Conservation (phyloP, 257 asterid species). For the Verbascum thapsus region DNA sequence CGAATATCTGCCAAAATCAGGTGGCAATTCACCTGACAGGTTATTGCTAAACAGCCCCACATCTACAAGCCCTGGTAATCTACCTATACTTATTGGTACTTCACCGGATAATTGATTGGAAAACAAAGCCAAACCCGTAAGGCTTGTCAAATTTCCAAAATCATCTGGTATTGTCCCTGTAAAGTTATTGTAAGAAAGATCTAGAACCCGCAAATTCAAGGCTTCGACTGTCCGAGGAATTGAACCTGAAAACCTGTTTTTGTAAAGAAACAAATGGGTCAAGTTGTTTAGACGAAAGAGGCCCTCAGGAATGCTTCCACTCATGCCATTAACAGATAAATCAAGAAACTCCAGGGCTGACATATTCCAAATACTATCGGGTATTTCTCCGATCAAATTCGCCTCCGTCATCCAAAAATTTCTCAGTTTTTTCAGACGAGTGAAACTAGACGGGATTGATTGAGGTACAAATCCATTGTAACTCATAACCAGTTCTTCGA, state of each 20-base stretch:
- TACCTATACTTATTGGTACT: constrained; percentile 60
- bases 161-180: constrained; percentile 68
- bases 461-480: constrained; percentile 55
- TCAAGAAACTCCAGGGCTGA: constrained; percentile 59
- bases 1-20: constrained; percentile 73
- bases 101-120: constrained; percentile 67
- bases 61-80: constrained; percentile 48
- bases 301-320: constrained; percentile 57
- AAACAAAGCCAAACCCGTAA: constrained; percentile 56
- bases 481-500: constrained; percentile 51
- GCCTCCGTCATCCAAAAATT: constrained; percentile 45
- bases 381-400: constrained; percentile 67
- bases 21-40: constrained; percentile 75
- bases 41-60: constrained; percentile 49
- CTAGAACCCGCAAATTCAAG: constrained; percentile 48
- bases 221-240: constrained; percentile 59
- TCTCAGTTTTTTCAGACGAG: constrained; percentile 55
- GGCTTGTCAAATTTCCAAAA: constrained; percentile 57
- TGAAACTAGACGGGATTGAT: constrained; percentile 57
- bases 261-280: constrained; percentile 33
- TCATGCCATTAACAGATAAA: constrained; percentile 53
- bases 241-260: constrained; percentile 56
- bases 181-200: constrained; percentile 56
- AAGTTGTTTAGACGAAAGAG: constrained; percentile 62
- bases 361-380: constrained; percentile 59